Conservation (phyloP, 2,329 filamentous ascomycete genomes). For the Apiospora pterosperma region DNA sequence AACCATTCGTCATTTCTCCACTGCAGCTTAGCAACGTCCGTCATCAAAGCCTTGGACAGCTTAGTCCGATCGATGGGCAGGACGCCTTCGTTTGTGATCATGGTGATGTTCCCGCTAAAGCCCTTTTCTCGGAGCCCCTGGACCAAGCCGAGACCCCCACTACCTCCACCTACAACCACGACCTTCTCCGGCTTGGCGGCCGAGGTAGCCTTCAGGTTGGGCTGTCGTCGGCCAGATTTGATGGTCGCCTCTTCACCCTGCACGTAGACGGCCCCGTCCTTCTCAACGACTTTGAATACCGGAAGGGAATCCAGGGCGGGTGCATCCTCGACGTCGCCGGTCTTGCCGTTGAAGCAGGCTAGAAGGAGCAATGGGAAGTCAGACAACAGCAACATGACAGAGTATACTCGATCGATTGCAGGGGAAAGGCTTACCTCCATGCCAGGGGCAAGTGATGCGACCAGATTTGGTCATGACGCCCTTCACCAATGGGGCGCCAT, state of each 20-base stretch:
- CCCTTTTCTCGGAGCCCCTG: constrained; percentile 81
- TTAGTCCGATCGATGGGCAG: constrained; percentile 91
- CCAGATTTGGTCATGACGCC: constrained; percentile 82
- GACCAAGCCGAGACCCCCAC: constrained; percentile 75
- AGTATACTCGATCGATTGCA: not conserved
- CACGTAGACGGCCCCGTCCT: constrained; percentile 80
- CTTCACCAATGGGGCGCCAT: constrained; percentile 83
- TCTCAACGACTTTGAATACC: constrained; percentile 77
- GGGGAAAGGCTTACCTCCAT: constrained; percentile 64
- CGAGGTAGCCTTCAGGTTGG: constrained; percentile 67
- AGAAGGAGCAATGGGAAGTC: constrained; percentile 5
- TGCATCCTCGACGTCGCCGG: constrained; percentile 92
- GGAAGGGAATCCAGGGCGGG: constrained; percentile 85
- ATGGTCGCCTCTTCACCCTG: constrained; percentile 75
- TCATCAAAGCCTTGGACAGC: constrained; percentile 87
- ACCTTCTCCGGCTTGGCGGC: constrained; percentile 58
- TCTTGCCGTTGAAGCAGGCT: constrained; percentile 91
- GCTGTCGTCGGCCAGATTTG: constrained; percentile 70
- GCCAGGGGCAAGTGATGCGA: constrained; percentile 90
- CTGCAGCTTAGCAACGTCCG: constrained; percentile 74
- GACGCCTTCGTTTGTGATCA: constrained; percentile 81
- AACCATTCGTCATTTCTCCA: constrained; percentile 79
- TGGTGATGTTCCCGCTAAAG: constrained; percentile 74
- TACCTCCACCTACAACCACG: constrained; percentile 85
- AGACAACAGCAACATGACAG: not conserved